Evolutionary conservation across 2,329 filamentous ascomycete species (phyloP).

Genomic region (Beauveria pseudobassiana): DNA sequence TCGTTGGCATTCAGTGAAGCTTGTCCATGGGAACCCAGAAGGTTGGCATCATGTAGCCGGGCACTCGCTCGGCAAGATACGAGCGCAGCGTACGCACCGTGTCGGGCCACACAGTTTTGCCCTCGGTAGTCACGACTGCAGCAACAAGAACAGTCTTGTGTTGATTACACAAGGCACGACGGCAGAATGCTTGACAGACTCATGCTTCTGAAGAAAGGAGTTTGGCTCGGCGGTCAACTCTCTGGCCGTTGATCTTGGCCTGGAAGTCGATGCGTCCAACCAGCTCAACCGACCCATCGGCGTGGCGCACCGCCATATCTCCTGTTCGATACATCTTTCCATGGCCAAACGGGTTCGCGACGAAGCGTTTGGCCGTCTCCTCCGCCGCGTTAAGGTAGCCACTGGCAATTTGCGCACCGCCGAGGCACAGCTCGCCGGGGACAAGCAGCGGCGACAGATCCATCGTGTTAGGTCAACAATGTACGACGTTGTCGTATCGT

Average conservation of each 20-base stretch:
- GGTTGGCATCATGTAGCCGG: background rate
- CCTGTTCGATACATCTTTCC: conserved; percentile 16
- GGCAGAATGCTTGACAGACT: background rate
- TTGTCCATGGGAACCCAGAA: background rate
- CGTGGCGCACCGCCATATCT: conserved; percentile 15
- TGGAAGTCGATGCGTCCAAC: conserved; percentile 18
- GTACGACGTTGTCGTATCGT: background rate
- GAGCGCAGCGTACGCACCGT: background rate
- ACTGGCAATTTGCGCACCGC: background rate
- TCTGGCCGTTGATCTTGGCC: conserved; percentile 19
- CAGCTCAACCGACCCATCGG: conserved; percentile 15
- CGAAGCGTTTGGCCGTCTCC: background rate
- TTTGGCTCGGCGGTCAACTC: conserved; percentile 12
- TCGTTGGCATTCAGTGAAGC: background rate
- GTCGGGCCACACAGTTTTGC: background rate
- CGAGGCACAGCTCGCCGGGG: background rate
- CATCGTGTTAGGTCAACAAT: background rate
- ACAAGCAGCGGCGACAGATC: background rate
- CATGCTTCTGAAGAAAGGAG: background rate
- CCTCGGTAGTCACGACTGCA: background rate
- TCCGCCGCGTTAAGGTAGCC: background rate
- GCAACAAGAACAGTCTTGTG: background rate
- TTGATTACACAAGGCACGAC: background rate
- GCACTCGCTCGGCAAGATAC: background rate
- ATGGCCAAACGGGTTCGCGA: background rate